A percentile compares a stretch with the other conserved stretches of the same genome.
Conservation (phyloP, 345 rosid species). For the Salix udensis region DNA sequence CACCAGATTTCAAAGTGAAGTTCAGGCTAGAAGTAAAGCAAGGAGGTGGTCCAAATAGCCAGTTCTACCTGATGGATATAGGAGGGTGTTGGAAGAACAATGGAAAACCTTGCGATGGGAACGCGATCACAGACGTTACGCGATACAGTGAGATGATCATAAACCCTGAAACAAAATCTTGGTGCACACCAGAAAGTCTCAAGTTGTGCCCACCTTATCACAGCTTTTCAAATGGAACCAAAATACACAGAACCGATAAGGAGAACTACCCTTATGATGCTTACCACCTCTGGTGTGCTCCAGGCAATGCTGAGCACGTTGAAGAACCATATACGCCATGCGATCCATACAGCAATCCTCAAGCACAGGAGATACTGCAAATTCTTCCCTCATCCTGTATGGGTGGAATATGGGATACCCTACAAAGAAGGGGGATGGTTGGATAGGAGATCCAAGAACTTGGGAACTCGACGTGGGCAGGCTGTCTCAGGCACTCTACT, state of each 20-base stretch:
- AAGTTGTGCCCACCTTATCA: not conserved
- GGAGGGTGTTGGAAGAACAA: not conserved
- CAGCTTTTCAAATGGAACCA: not conserved
- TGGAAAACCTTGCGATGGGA: not conserved
- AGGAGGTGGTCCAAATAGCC: not conserved
- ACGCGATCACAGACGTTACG: not conserved
- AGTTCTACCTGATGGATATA: not conserved
- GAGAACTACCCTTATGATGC: conserved; percentile 35
- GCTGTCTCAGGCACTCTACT: conserved; percentile 1
- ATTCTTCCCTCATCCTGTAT: conserved; percentile 63
- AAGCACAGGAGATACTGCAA: conserved; percentile 67
- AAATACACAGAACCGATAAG: not conserved
- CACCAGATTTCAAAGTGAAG: not conserved
- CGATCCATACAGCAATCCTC: conserved; percentile 78
- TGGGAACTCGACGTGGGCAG: conserved; percentile 70
- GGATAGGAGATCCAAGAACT: conserved; percentile 59
- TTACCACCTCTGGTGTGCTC: conserved; percentile 68
- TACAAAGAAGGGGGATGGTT: conserved; percentile 56
- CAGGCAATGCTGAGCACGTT: conserved; percentile 50
- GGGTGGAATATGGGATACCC: conserved; percentile 74
- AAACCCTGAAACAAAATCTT: not conserved
- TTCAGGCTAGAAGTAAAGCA: not conserved
- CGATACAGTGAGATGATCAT: not conserved
- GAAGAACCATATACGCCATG: conserved; percentile 44
- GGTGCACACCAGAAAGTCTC: not conserved